Conservation (phyloP, 441 rosid species). For the Erodium chrysanthum region DNA sequence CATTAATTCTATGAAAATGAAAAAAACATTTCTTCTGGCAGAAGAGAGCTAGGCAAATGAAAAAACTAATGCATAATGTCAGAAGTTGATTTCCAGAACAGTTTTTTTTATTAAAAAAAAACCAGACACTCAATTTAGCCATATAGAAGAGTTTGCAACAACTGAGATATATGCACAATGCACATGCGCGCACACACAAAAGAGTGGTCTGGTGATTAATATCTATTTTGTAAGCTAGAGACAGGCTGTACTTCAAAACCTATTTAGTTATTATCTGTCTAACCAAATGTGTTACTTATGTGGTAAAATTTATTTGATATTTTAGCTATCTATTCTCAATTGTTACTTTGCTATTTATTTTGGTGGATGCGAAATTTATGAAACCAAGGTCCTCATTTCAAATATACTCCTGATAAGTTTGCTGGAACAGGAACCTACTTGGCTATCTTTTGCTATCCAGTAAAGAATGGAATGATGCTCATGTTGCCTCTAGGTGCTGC, state of each 20-base stretch:
- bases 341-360: neutral
- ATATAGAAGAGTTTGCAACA: neutral
- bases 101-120: neutral
- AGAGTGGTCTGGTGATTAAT: neutral
- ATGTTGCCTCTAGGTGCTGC: conserved; percentile 12
- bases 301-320: neutral
- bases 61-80: too few relatives aligned
- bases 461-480: conserved; percentile 8
- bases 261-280: neutral
- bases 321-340: neutral
- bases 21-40: too few relatives aligned
- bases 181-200: neutral
- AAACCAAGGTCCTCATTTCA: conserved; percentile 2
- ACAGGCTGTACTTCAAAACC: neutral
- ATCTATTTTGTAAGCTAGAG: neutral
- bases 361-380: conserved; percentile 7
- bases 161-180: neutral
- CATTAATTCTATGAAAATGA: too few relatives aligned
- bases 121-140: neutral
- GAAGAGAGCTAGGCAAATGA: too few relatives aligned
- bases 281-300: neutral
- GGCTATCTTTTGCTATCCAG: conserved; percentile 40
- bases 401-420: conserved; percentile 20
- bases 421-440: conserved; percentile 63
- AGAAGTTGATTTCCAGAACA: neutral